Evolutionary conservation across 2,329 filamentous ascomycete genomes (phyloP), one percentile per base, ranked within the genome.

Genomic region (Lojkania enalia): DNA sequence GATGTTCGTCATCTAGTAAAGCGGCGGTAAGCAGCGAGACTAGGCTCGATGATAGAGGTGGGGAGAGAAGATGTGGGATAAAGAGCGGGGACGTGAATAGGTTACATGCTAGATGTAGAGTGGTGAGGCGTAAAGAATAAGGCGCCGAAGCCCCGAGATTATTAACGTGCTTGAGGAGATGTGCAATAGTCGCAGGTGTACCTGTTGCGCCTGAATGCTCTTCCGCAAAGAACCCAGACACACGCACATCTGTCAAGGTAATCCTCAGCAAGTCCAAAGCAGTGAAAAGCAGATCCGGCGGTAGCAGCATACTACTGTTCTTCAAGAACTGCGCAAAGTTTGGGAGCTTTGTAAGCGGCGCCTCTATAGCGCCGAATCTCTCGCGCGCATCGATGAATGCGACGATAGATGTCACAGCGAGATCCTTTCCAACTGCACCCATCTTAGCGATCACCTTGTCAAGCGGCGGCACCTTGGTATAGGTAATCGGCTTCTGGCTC

Each of bases 221-320:
- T 63, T 94, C 87, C 1, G 88, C 88, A 51, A 90, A 90, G 71
- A 84, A 95, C 14, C 87, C 87, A 49, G 87, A 89, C 13, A 96
- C 77, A 29, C 91, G 83, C 0, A 85, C 77, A 58, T 97, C 92
- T 11, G 85, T 76, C 44, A 96, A 80, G 0, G 87, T 81, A 51
- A 88, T 81, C 16, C 94, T 82, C 39, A 96, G 79, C 1, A 99
- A 79, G 63, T 97, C 94, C n/a, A 96, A 79, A 0, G 91, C 76
- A 1, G 90, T 82, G 63, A 97, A 97, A 32, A 90, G 78, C 1
- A 78, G 73, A 12, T 88, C 86, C 0, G 74, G 64, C 0, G 87
- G 80, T 2, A 95, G 71, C 0, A 74, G 71, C 0, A 69, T 61
- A 3, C 83, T 76, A 1, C 80, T 79, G 1, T 74, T 70, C 23